Evolutionary conservation across 768 basidiomycete genomes (phyloP).

Genomic region (Lactarius quietus): DNA sequence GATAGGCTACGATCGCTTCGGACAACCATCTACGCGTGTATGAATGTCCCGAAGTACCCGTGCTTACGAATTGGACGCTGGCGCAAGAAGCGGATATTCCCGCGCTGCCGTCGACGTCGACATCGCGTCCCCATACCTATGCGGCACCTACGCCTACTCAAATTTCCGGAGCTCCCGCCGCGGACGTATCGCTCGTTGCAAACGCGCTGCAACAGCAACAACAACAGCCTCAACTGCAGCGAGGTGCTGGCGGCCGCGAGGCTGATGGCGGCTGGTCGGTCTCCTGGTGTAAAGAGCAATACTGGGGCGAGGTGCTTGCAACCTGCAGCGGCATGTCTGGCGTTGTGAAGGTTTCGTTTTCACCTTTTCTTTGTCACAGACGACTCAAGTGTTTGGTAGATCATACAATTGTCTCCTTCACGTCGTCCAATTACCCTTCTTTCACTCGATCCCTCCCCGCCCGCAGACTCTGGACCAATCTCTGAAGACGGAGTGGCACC

Average conservation of each 20-base stretch:
- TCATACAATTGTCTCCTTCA: constrained; percentile 68
- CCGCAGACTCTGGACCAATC: constrained; percentile 31
- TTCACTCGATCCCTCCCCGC: constrained; percentile 50
- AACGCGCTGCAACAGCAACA: constrained; percentile 57
- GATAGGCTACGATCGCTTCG: constrained; percentile 80
- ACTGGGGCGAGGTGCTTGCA: constrained; percentile 92
- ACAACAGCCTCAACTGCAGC: constrained; percentile 32
- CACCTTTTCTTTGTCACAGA: constrained; percentile 8
- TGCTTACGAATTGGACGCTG: constrained; percentile 70
- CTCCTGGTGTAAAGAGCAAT: constrained; percentile 93
- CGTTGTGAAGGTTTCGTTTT: constrained; percentile 59
- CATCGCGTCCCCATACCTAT: constrained; percentile 48
- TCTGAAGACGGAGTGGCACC: constrained; percentile 39
- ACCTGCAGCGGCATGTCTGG: constrained; percentile 70
- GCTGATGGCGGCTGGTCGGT: constrained; percentile 92
- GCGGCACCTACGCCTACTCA: constrained; percentile 73
- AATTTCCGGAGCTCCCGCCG: constrained; percentile 45
- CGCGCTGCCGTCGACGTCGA: constrained; percentile 45
- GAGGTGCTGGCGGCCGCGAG: constrained; percentile 61
- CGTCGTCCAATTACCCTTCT: constrained; percentile 65
- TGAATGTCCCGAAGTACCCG: constrained; percentile 79
- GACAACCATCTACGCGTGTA: constrained; percentile 88
- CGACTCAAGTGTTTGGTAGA: constrained; percentile 39
- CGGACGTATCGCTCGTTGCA: constrained; percentile 56
- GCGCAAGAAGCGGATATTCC: constrained; percentile 74